Evolutionary conservation across 2,329 filamentous ascomycete species (phyloP).

Genomic region (Ophiostoma sp.): DNA sequence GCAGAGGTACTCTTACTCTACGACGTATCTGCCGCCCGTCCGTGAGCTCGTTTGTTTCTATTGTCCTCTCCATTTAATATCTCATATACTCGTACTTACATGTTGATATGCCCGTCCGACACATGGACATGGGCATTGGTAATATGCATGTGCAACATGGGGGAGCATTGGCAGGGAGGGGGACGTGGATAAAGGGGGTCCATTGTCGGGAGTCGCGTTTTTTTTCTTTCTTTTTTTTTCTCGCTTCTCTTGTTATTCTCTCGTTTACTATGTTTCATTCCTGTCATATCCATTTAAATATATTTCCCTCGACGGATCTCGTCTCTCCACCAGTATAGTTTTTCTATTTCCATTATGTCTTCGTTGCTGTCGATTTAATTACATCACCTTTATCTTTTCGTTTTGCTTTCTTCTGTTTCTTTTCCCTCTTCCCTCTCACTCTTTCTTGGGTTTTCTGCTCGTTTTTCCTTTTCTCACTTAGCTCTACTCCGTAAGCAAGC

Average conservation of each 20-base stretch:
- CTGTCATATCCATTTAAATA: not conserved
- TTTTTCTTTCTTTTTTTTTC: not conserved
- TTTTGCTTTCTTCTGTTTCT: no score
- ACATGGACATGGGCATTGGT: constrained; percentile 6
- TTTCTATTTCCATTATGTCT: not conserved
- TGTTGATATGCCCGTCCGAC: not conserved
- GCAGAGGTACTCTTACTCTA: not conserved
- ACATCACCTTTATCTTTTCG: not conserved
- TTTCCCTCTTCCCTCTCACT: not conserved
- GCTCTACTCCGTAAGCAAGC: not conserved
- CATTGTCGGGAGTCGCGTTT: not conserved
- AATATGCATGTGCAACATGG: constrained; percentile 6
- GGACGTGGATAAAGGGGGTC: not conserved
- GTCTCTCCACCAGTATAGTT: not conserved
- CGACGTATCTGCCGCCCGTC: not conserved
- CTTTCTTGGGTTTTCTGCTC: not conserved
- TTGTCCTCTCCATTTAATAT: not conserved
- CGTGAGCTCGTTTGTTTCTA: not conserved
- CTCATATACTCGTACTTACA: not conserved
- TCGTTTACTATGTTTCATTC: not conserved
- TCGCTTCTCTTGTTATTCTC: no score
- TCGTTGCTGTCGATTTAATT: not conserved
- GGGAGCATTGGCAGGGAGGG: not conserved
- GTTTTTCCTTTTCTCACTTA: not conserved
- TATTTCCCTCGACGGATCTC: not conserved